phyloP scores from a whole-genome alignment of 108 stramenopile genomes.

The Discostella stelligeroides region DNA sequence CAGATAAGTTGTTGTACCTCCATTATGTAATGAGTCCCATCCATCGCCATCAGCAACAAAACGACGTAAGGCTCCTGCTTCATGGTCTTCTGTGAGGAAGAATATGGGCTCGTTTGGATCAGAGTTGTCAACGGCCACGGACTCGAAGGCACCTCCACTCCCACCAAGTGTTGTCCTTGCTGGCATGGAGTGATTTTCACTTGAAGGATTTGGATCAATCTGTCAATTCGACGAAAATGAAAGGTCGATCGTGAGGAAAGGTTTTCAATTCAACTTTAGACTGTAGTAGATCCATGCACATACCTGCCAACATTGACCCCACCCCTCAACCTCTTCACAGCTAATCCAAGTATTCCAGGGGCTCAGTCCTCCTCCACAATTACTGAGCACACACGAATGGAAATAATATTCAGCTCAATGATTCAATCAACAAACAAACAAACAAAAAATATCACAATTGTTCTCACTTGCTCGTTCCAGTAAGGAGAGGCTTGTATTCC shows the following conservation, averaged over 20 bases:
- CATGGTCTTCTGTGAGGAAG: constrained; percentile 61
- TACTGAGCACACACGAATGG: neutral
- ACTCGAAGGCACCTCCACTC: constrained; percentile 39
- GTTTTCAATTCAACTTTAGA: neutral
- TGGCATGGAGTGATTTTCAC: constrained; percentile 14
- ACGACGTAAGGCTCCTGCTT: constrained; percentile 47
- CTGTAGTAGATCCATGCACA: neutral
- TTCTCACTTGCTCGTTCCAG: constrained; percentile 3
- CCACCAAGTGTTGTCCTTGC: constrained; percentile 19
- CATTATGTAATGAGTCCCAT: constrained; percentile 24
- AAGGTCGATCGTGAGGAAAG: neutral
- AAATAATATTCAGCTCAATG: neutral
- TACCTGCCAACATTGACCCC: constrained; percentile 16
- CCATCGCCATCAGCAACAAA: constrained; percentile 41
- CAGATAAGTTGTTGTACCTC: constrained; percentile 4
- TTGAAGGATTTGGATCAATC: constrained; percentile 31
- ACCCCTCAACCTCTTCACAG: constrained; percentile 39
- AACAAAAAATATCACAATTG: neutral
- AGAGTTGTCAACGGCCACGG: constrained; percentile 36
- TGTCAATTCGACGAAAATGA: neutral
- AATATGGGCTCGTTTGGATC: constrained; percentile 31
- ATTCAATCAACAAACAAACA: neutral
- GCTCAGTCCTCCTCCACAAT: constrained; percentile 28
- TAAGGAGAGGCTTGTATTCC: constrained; percentile 19
- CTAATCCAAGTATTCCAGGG: constrained; percentile 46